Evolutionary conservation across 176 grass and related monocot species (phyloP).

Genomic region (Alloteropsis semialata): DNA sequence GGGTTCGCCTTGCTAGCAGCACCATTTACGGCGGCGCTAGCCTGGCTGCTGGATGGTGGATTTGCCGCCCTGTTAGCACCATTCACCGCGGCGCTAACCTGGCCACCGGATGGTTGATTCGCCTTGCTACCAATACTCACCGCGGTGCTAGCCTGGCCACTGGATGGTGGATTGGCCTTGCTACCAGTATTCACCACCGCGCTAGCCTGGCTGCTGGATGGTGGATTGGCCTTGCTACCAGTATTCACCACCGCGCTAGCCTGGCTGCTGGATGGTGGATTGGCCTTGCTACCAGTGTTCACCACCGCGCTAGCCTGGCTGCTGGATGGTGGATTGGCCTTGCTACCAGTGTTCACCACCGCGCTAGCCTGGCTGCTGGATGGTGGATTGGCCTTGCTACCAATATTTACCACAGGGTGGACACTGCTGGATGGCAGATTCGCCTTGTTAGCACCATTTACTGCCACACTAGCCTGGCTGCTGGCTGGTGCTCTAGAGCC

Average conservation of each 20-base stretch:
- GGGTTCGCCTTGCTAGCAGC: conserved; percentile 11
- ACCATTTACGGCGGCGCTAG: neutral
- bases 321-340: conserved; percentile 1
- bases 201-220: neutral
- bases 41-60: neutral
- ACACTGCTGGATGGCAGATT: too few relatives aligned
- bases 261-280: neutral
- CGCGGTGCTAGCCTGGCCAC: neutral
- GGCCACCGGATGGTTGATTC: conserved; percentile 6
- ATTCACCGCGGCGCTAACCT: neutral
- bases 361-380: neutral
- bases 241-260: neutral
- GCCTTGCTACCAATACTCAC: neutral
- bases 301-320: neutral
- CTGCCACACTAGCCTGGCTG: neutral
- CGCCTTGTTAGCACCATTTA: neutral
- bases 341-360: neutral
- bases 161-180: neutral
- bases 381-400: neutral
- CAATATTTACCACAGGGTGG: neutral
- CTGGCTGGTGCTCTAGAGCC: neutral
- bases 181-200: neutral
- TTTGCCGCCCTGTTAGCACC: neutral
- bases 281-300: neutral
- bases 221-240: neutral